phyloP scores from a whole-genome alignment of 352 stramenopile species.

The Phytophthora uliginosa region DNA sequence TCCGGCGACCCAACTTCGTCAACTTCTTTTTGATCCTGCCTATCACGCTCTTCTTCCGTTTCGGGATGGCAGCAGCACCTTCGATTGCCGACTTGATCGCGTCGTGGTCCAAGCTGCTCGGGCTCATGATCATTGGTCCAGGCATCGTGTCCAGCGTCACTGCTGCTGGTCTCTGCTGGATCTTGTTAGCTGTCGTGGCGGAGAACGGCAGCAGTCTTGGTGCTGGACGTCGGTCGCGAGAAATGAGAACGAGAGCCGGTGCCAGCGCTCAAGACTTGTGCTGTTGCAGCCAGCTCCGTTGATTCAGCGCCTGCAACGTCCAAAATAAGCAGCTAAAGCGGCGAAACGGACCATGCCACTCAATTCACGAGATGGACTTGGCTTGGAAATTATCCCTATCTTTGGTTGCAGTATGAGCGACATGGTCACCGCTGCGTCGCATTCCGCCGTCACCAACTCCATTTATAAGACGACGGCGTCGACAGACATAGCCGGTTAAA shows the following conservation, averaged over 20 bases:
- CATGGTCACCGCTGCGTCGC: conserved; percentile 1
- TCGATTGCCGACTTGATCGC: conserved; percentile 6
- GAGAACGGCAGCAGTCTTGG: background rate
- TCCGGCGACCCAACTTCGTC: conserved; percentile 58
- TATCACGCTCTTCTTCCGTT: conserved; percentile 75
- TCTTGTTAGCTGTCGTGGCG: background rate
- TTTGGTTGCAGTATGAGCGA: conserved; percentile 5
- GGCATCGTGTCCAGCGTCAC: conserved; percentile 19
- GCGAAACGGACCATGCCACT: conserved; percentile 21
- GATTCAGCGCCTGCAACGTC: background rate
- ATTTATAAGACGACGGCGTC: background rate
- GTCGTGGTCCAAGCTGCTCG: conserved; percentile 15
- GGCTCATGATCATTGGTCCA: conserved; percentile 44
- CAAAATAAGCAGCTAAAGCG: conserved; percentile 25
- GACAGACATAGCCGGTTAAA: background rate
- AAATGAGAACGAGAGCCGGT: conserved; percentile 8
- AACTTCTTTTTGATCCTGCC: conserved; percentile 79
- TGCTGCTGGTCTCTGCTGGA: background rate
- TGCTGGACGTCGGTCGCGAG: conserved; percentile 20
- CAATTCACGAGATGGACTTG: conserved; percentile 7
- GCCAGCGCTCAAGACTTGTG: conserved; percentile 3
- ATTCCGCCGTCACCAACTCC: background rate
- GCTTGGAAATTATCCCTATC: conserved; percentile 13
- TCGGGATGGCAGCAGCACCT: conserved; percentile 12
- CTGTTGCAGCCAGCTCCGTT: conserved; percentile 1